A percentile compares a stretch with the other conserved stretches of the same genome.
phyloP scores from a whole-genome alignment of 2,329 filamentous ascomycete species.

The Alternaria metachromatica region DNA sequence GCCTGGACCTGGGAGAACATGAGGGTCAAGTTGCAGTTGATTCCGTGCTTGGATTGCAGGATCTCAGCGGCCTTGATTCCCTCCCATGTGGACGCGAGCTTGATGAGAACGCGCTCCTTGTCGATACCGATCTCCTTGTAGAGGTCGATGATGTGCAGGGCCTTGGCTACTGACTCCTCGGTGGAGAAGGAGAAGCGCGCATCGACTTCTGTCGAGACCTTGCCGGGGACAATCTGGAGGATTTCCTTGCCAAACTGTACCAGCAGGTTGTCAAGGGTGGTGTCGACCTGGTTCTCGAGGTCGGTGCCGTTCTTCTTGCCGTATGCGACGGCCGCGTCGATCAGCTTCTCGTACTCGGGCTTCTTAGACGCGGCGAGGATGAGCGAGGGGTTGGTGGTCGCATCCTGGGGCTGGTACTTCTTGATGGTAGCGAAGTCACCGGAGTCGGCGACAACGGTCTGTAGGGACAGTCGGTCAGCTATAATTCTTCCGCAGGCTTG shows the following conservation, averaged over 20 bases:
- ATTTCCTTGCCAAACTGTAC: conserved; percentile 99
- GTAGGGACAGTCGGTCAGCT: conserved; percentile 20
- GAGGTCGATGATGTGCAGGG: conserved; percentile 94
- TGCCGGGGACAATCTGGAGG: conserved; percentile 93
- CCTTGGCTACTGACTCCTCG: conserved; percentile 91
- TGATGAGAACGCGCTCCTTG: conserved; percentile 97
- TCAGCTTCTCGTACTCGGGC: conserved; percentile 90
- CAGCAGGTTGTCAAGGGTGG: conserved; percentile 88
- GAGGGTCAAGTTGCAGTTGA: conserved; percentile 99
- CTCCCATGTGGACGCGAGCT: conserved; percentile 99
- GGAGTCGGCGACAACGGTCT: conserved; percentile 97
- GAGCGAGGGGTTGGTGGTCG: conserved; percentile 98
- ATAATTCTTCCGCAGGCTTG: conserved; percentile 5
- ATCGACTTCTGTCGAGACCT: conserved; percentile 98
- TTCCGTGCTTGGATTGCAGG: conserved; percentile 90
- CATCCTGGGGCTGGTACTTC: conserved; percentile 99
- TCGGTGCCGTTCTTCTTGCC: conserved; percentile 76
- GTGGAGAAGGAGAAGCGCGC: conserved; percentile 95
- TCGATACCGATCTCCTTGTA: conserved; percentile 91
- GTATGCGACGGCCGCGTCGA: conserved; percentile 82
- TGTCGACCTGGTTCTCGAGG: conserved; percentile 84
- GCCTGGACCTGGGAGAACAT: conserved; percentile 97
- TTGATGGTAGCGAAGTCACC: conserved; percentile 85
- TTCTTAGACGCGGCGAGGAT: conserved; percentile 99
- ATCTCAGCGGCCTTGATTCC: conserved; percentile 98